A percentile compares a stretch with the other conserved stretches of the same genome.
Conservation (phyloP, 2,329 filamentous ascomycete genomes). For the Colletotrichum sp. region DNA sequence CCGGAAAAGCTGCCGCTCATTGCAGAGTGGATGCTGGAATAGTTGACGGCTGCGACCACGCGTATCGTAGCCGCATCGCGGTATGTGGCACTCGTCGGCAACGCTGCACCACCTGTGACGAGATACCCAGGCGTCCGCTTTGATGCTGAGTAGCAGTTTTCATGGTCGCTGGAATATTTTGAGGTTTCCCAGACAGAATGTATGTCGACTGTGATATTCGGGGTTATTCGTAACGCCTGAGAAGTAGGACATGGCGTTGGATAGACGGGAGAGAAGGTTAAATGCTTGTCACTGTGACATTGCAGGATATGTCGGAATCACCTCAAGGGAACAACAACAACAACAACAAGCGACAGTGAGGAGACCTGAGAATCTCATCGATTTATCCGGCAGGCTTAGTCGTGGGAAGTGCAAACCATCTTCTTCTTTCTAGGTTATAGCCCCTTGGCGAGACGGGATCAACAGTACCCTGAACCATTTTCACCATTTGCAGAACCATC, state of each 20-base stretch:
- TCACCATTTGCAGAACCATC: background rate
- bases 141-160: background rate
- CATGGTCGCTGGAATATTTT: accelerated
- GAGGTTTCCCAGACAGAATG: background rate
- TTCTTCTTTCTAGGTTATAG: background rate
- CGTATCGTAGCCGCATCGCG: background rate
- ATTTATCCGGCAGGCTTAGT: accelerated
- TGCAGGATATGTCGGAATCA: background rate
- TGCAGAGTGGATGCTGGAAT: accelerated
- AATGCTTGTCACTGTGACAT: background rate
- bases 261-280: background rate
- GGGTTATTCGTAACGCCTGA: background rate
- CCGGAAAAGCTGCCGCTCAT: accelerated
- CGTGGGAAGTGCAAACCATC: accelerated
- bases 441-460: background rate
- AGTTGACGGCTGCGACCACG: background rate
- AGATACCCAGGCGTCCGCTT: background rate
- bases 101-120: accelerated
- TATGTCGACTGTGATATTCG: background rate
- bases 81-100: background rate
- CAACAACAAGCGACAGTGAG: background rate
- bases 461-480: background rate
- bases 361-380: background rate
- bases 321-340: background rate
- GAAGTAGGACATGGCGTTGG: background rate